Conservation (phyloP, 495 filamentous ascomycete species). For the Xylona heveae region DNA sequence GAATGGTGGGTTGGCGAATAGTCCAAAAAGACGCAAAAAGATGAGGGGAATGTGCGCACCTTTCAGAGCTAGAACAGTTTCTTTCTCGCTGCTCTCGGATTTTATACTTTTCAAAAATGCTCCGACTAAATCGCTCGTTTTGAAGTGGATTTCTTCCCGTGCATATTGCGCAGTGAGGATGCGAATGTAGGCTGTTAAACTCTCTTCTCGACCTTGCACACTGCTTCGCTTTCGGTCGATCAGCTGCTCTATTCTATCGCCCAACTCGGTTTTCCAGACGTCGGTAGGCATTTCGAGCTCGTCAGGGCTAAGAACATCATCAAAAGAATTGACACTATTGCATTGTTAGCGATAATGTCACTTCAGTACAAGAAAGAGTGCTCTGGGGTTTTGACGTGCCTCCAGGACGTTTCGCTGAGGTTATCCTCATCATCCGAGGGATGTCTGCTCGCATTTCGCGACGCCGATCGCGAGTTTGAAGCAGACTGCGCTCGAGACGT, state of each 20-base stretch:
- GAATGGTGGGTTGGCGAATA: too few species aligned
- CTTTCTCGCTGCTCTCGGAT: conserved; percentile 45
- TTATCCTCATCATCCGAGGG: conserved; percentile 64
- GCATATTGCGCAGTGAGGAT: conserved; percentile 56
- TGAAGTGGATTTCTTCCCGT: conserved; percentile 37
- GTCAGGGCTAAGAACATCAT: conserved; percentile 12
- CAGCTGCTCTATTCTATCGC: conserved; percentile 57
- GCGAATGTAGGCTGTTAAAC: conserved; percentile 44
- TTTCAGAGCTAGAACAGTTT: conserved; percentile 48
- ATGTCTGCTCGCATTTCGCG: conserved; percentile 27
- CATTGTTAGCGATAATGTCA: not conserved
- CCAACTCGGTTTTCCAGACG: conserved; percentile 45
- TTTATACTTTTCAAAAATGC: conserved; percentile 57
- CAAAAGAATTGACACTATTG: conserved; percentile 18
- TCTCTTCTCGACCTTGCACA: conserved; percentile 55
- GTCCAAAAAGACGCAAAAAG: too few species aligned
- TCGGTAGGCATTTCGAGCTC: conserved; percentile 13
- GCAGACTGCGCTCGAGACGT: conserved; percentile 41
- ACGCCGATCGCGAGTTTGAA: conserved; percentile 29
- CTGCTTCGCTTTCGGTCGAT: conserved; percentile 72
- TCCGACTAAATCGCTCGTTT: conserved; percentile 41
- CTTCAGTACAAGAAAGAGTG: conserved; percentile 4
- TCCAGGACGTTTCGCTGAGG: conserved; percentile 44
- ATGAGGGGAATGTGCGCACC: conserved; percentile 8
- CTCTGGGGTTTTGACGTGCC: too few species aligned